Evolutionary conservation across 371 early-diverging fungal species (phyloP), one percentile per base, ranked within the genome.

Genomic region (Synchytrium microbalum): DNA sequence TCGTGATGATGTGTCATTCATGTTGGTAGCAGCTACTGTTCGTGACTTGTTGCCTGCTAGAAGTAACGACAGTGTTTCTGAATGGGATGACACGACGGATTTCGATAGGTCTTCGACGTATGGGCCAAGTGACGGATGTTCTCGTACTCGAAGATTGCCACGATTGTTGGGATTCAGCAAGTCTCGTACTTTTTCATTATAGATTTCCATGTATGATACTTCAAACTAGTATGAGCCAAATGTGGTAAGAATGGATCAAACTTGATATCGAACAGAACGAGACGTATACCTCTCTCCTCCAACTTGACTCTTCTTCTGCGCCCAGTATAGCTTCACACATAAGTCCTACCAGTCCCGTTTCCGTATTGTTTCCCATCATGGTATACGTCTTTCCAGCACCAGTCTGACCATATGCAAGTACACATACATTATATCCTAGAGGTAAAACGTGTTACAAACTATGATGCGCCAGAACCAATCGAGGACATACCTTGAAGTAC

Each of bases 1-100:
- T 59, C 99, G 84, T 63, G 91, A 90, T 23, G 93, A 93, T 0
- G 87, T 86, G 66, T 86, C 92, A 75, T 98, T 98, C 98, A 97
- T 97, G 68, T 92, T 89, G 33, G 98, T 99, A 2, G 92, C 85
- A 2, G 95, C 96, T 10, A 95, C 92, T 3, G 93, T 95, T 63
- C 80, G 16, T 28, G 84, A 85, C 80, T 89, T 86, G 72, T 92
- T 92, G 54, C 96, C 96, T 74, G 88, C 87, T 32, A 90, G 89
- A 88, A 95, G 86, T 0, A 92, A 69, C 55, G 81, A 82, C 60
- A 87, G 81, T 46, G 89, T 88, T 62, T 92, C 88, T 32, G 82
- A 81, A 69, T 86, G 85, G 1, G 88, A 85, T 13, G 77, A 79
- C n/a, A 95, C 92, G 2, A 88, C 87, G 26, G 91, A 73, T 64